Conservation (phyloP, 2,329 filamentous ascomycete genomes). For the Eutypella sp. region DNA sequence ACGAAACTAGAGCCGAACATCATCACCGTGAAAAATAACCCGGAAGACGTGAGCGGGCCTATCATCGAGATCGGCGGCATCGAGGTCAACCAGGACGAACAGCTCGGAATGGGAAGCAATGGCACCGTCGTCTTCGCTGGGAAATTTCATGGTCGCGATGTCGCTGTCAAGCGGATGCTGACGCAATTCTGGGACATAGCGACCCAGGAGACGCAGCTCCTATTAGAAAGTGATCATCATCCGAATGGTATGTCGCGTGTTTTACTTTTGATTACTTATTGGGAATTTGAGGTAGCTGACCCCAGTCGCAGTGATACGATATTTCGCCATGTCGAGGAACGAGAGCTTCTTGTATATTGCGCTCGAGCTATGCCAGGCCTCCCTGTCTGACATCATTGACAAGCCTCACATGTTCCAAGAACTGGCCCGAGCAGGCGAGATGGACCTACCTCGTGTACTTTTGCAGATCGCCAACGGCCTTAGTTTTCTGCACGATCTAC, state of each 20-base stretch:
- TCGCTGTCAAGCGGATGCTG: slow-evolving; percentile 95
- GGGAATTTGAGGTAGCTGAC: slow-evolving; percentile 2
- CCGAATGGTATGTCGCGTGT: slow-evolving; percentile 59
- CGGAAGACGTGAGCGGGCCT: slow-evolving; percentile 55
- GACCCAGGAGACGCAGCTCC: slow-evolving; percentile 82
- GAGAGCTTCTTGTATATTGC: slow-evolving; percentile 94
- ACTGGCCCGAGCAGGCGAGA: slow-evolving; percentile 66
- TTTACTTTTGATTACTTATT: not conserved
- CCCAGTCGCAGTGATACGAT: slow-evolving; percentile 69
- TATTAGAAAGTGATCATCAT: slow-evolving; percentile 92
- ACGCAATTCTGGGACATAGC: slow-evolving; percentile 95
- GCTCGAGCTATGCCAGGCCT: slow-evolving; percentile 88
- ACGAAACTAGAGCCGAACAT: slow-evolving; percentile 57
- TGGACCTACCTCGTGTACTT: slow-evolving; percentile 73
- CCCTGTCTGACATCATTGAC: slow-evolving; percentile 85
- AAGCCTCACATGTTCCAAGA: slow-evolving; percentile 62
- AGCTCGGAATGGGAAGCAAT: slow-evolving; percentile 78
- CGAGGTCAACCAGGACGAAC: slow-evolving; percentile 58
- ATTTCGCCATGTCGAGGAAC: slow-evolving; percentile 86
- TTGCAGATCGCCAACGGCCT: slow-evolving; percentile 89
- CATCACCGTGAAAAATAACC: slow-evolving; percentile 50
- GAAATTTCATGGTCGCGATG: slow-evolving; percentile 87
- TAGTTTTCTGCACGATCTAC: slow-evolving; percentile 80
- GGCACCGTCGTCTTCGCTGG: slow-evolving; percentile 95
- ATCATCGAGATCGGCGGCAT: slow-evolving; percentile 59